Evolutionary conservation across 2,329 filamentous ascomycete genomes (phyloP).

Genomic region (Paraphaeosphaeria minitans): DNA sequence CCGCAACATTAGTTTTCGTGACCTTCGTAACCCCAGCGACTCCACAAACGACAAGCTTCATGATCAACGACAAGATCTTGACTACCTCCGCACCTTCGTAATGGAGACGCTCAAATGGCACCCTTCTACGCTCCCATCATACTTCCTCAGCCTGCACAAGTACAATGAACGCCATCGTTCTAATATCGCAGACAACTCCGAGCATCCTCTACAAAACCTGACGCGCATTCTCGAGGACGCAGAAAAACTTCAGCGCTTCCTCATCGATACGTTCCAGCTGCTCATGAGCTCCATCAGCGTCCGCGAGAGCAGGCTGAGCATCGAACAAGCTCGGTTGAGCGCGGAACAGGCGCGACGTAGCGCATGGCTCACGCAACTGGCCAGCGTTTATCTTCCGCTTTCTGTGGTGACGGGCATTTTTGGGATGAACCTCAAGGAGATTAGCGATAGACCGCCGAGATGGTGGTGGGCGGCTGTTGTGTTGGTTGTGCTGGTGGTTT

Average conservation of each 20-base stretch:
- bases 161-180: neutral
- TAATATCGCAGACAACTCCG: neutral
- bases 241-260: conserved; percentile 18
- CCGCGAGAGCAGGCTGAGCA: conserved; percentile 19
- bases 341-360: no score
- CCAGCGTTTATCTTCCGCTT: conserved; percentile 4
- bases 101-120: neutral
- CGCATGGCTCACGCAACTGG: no score
- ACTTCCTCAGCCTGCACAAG: neutral
- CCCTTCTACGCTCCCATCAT: neutral
- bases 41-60: neutral
- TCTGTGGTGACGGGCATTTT: conserved; percentile 10
- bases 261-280: conserved; percentile 28
- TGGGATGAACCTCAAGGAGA: conserved; percentile 11
- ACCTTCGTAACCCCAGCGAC: neutral
- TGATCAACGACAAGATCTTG: conserved; percentile 1
- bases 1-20: conserved; percentile 1
- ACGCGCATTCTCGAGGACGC: conserved; percentile 11
- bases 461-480: neutral
- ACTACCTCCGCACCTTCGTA: neutral
- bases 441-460: neutral
- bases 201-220: neutral
- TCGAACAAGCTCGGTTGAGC: conserved; percentile 14
- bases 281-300: conserved; percentile 27
- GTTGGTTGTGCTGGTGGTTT: neutral